phyloP scores from a whole-genome alignment of 75 land plant species.

The Picea glauca region DNA sequence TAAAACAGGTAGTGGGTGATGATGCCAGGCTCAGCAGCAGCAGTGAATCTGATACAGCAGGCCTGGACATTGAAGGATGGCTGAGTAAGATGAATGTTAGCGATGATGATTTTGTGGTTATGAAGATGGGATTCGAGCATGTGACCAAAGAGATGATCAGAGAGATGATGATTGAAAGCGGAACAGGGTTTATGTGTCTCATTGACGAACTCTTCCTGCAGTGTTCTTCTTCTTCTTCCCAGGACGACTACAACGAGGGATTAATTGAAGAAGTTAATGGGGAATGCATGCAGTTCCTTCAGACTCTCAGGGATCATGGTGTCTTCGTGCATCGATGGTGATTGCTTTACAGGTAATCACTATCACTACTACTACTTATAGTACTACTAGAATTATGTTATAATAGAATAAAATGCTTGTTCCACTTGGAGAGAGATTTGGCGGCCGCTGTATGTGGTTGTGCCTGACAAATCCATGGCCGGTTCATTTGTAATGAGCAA shows the following conservation, averaged over 20 bases:
- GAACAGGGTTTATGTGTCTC: background rate
- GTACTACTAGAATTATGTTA: background rate
- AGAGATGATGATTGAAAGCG: background rate
- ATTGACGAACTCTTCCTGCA: conserved; percentile 1
- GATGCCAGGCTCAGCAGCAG: background rate
- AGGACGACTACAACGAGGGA: no score
- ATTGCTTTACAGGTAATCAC: background rate
- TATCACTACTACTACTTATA: background rate
- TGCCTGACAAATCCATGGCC: no score
- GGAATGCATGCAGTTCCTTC: background rate
- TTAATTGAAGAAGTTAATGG: background rate
- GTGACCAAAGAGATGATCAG: background rate
- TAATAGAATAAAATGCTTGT: background rate
- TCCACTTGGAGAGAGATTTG: background rate
- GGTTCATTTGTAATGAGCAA: no score
- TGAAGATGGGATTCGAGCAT: background rate
- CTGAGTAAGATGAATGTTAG: background rate
- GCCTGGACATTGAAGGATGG: background rate
- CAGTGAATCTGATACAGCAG: background rate
- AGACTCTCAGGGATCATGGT: background rate
- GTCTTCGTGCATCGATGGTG: background rate
- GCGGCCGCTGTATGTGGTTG: background rate
- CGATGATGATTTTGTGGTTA: background rate
- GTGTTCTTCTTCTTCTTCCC: background rate
- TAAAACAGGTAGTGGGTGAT: no score